Base-by-base conservation (phyloP, 371 early-diverging fungal species). In the Neoconidiobolus thromboides region DNA sequence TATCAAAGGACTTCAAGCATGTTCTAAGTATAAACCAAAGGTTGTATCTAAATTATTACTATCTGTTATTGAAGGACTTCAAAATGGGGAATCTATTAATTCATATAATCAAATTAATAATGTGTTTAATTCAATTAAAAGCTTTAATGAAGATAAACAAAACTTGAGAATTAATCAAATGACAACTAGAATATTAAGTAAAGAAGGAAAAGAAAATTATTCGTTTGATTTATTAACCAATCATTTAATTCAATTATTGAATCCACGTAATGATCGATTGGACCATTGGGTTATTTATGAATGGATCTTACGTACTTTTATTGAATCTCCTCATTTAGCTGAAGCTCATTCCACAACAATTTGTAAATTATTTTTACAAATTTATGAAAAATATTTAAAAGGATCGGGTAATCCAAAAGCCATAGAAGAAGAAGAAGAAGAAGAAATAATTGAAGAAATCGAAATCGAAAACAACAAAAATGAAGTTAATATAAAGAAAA, bases 261-360 rank as follows among this genome's bases (percentile, higher is more conserved):
- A 65, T 12, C 76, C 77, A 48, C 73, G 75, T 39, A 60, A 66
- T 7, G 77, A 76, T 44, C 77, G 77, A 36, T 71, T 83, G 62
- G 87, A 88, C 60, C 79, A 80, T 63, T 80, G 85, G 75, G 86
- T 89, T 66, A 79, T 83, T 64, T 84, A 83, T 67, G 70, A 71
- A 10, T 68, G 78, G 64, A 62, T 91, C 2, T 65, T 92, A 43
- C 75, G 80, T 55, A 73, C 82, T 4, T 66, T 95, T 9, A 75
- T 75, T 1, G 78, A 81, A 39, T 69, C 80, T 0, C 83, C 86
- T 0, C 67, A 67, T 1, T 64, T 88, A 4, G 81, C 87, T 4
- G 91, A 90, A 65, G 67, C 78, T 41, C 78, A 82, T 60, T 80
- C 86, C 26, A 70, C 73, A 14, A 71, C 78, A 3, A 64, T 93